These are phyloP conservation scores for Suillus americanus DNA, from an alignment of 768 basidiomycete genomes.

Conservation along the genomic window DNA sequence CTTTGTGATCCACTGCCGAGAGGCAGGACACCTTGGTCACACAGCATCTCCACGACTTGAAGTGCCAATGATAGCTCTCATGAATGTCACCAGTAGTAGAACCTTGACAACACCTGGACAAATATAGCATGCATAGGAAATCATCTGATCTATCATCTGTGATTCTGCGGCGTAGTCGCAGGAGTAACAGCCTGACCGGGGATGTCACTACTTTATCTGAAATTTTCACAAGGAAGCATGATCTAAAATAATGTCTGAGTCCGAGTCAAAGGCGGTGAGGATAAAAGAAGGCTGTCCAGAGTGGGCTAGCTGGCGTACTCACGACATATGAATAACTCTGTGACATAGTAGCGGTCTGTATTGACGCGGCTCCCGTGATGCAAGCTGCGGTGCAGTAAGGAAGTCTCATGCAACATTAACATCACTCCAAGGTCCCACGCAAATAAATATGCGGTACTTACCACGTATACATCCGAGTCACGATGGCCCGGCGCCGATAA, in stretches of 20 bases:
- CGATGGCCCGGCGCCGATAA: too few relatives aligned
- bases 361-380: neutral
- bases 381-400: neutral
- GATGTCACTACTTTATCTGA: neutral
- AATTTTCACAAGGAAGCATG: neutral
- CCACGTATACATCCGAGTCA: too few relatives aligned
- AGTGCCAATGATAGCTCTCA: constrained; percentile 1
- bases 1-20: neutral
- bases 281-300: neutral
- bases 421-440: too few relatives aligned
- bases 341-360: neutral
- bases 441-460: too few relatives aligned
- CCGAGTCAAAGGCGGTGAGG: neutral
- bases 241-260: too few relatives aligned
- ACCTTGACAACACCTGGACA: neutral
- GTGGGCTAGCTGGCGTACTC: neutral
- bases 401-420: neutral
- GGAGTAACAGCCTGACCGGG: neutral
- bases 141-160: neutral
- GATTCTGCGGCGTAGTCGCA: neutral
- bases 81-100: neutral
- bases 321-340: neutral
- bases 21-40: neutral
- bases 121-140: constrained; percentile 3
- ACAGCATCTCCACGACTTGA: neutral